Conservation (phyloP, 2,329 filamentous ascomycete species). For the Xylariaceae sp. region DNA sequence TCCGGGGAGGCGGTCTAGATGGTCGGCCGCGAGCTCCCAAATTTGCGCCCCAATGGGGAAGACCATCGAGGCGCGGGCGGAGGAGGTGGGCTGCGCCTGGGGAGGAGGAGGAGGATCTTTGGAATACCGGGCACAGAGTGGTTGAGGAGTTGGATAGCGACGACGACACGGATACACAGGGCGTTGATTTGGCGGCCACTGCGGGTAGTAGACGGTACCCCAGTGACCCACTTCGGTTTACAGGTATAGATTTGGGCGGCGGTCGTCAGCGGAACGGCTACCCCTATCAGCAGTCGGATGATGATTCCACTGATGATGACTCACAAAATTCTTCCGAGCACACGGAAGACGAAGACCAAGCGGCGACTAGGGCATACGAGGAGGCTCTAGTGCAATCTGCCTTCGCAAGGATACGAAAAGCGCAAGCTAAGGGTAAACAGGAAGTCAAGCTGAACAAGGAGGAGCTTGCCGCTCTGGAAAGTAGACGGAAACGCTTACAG, state of each 20-base stretch:
- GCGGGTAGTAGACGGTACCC: constrained; percentile 52
- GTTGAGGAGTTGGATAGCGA: constrained; percentile 72
- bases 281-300: constrained; percentile 43
- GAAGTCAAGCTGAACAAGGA: constrained; percentile 80
- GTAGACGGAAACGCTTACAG: constrained; percentile 62
- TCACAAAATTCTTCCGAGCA: constrained; percentile 52
- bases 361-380: constrained; percentile 67
- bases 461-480: constrained; percentile 80
- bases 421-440: constrained; percentile 72
- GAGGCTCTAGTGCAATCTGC: constrained; percentile 77
- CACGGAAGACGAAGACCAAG: constrained; percentile 56
- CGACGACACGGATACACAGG: constrained; percentile 59
- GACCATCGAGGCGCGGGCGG: constrained; percentile 90
- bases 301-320: constrained; percentile 53
- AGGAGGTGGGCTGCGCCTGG: constrained; percentile 62
- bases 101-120: constrained; percentile 43
- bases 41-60: constrained; percentile 95
- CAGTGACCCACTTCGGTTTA: constrained; percentile 64
- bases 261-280: constrained; percentile 44
- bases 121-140: constrained; percentile 46
- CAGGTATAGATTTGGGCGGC: constrained; percentile 59
- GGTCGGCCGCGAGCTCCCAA: constrained; percentile 99
- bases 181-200: constrained; percentile 52
- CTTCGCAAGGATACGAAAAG: constrained; percentile 76
- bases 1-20: constrained; percentile 99